Conservation (phyloP, 2,329 filamentous ascomycete species). For the Trichoderma arundinaceum region DNA sequence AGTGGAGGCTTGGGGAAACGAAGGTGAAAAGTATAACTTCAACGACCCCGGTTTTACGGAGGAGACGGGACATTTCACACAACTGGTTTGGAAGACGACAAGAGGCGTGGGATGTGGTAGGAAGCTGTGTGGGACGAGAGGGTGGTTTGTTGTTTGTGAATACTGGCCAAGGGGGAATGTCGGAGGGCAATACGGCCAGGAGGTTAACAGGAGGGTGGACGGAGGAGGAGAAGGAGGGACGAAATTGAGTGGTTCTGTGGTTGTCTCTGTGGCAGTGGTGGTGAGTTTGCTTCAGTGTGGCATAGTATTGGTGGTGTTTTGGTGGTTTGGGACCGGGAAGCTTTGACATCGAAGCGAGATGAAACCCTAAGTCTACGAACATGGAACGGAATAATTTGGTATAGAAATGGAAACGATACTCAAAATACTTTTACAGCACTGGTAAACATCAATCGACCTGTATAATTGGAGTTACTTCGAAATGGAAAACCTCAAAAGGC, state of each 20-base stretch:
- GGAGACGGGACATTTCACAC: constrained; percentile 72
- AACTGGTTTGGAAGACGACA: constrained; percentile 72
- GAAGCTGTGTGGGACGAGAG: constrained; percentile 51
- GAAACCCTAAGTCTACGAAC: not conserved
- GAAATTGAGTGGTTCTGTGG: not conserved
- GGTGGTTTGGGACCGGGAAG: constrained; percentile 16
- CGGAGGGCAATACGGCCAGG: constrained; percentile 54
- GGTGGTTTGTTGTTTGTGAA: constrained; percentile 73
- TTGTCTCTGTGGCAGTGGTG: constrained; percentile 8
- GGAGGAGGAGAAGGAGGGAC: not conserved
- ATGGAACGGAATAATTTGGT: too few species aligned
- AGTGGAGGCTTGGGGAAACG: constrained; percentile 69
- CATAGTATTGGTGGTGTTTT: constrained; percentile 12
- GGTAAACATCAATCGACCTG: not conserved
- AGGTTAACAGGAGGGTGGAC: constrained; percentile 37
- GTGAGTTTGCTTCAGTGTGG: constrained; percentile 18
- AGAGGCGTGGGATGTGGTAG: constrained; percentile 62
- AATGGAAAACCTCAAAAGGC: not conserved
- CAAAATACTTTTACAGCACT: not conserved
- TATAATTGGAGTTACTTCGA: not conserved
- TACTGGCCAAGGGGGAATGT: constrained; percentile 73
- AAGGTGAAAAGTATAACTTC: constrained; percentile 63
- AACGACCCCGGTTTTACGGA: constrained; percentile 60
- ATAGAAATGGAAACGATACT: not conserved
- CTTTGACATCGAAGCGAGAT: not conserved